These are phyloP conservation scores for Rhypophila decipiens DNA, from an alignment of 495 filamentous ascomycete species.

Conservation along the genomic window DNA sequence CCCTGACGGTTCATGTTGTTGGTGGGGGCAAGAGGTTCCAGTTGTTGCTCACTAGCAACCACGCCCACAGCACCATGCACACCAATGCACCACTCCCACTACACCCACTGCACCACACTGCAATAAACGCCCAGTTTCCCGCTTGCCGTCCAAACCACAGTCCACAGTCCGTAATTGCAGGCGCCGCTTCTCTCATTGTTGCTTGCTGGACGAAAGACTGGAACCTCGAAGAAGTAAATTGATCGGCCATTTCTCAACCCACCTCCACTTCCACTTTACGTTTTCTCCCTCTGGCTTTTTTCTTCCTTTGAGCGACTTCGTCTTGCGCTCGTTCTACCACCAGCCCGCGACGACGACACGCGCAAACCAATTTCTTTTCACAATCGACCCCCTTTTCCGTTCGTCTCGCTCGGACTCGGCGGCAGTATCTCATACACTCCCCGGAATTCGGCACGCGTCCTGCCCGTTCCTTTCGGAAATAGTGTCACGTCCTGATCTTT, in stretches of 20 bases:
- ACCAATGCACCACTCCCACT: not conserved
- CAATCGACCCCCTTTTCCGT: constrained; percentile 4
- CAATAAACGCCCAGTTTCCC: constrained; percentile 5
- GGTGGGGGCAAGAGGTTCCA: no score
- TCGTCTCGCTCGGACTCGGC: constrained; percentile 1
- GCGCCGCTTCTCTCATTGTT: constrained; percentile 15
- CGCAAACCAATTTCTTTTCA: constrained; percentile 10
- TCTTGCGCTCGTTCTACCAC: constrained; percentile 6
- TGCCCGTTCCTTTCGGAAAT: not conserved
- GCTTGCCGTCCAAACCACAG: not conserved
- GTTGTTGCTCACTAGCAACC: no score
- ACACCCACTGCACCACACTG: not conserved
- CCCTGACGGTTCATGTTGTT: no score
- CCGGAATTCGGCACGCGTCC: constrained; percentile 11
- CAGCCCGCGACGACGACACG: not conserved
- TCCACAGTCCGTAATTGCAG: constrained; percentile 9
- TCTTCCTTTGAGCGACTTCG: constrained; percentile 6
- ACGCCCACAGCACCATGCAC: not conserved
- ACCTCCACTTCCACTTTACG: constrained; percentile 8
- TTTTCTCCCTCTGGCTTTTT: constrained; percentile 4
- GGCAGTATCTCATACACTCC: not conserved
- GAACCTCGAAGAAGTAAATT: constrained; percentile 1
- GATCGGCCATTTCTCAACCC: constrained; percentile 7
- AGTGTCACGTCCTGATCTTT: constrained; percentile 5
- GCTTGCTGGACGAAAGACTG: no score